These are phyloP conservation scores for Tubosaeta sp. DNA, from an alignment of 768 basidiomycete species.

Conservation along the genomic window DNA sequence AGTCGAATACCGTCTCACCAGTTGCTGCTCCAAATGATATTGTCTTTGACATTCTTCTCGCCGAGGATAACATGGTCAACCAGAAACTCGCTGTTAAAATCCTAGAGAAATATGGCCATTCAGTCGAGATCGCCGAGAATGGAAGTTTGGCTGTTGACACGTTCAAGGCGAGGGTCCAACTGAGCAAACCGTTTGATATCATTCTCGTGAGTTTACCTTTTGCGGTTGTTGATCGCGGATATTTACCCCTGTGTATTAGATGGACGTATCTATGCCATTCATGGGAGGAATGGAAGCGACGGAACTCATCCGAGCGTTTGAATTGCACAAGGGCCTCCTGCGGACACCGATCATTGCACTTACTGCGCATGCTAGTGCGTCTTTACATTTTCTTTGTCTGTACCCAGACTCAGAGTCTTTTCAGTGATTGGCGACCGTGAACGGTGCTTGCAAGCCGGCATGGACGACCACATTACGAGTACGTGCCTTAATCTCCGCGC, in stretches of 20 bases:
- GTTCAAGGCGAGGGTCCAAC: slow-evolving; percentile 73
- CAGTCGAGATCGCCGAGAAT: slow-evolving; percentile 96
- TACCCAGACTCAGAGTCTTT: slow-evolving; percentile 8
- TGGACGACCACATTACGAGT: slow-evolving; percentile 86
- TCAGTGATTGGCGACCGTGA: slow-evolving; percentile 87
- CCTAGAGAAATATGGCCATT: slow-evolving; percentile 92
- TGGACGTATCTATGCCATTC: slow-evolving; percentile 98
- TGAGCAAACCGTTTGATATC: slow-evolving; percentile 79
- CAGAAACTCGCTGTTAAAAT: slow-evolving; percentile 97
- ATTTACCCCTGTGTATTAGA: slow-evolving; percentile 43
- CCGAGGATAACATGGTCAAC: slow-evolving; percentile 95
- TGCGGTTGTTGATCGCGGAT: neutral
- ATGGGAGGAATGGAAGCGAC: slow-evolving; percentile 99
- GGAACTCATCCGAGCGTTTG: slow-evolving; percentile 82
- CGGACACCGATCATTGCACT: slow-evolving; percentile 92
- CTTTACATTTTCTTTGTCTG: neutral
- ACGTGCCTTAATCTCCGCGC: slow-evolving; percentile 25
- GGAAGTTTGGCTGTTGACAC: slow-evolving; percentile 91
- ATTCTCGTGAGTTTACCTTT: slow-evolving; percentile 63
- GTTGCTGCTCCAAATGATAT: slow-evolving; percentile 83
- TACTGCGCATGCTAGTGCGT: slow-evolving; percentile 94
- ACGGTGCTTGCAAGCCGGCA: slow-evolving; percentile 70
- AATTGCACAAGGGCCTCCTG: slow-evolving; percentile 63
- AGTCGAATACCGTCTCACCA: slow-evolving; percentile 89
- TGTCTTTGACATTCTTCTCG: slow-evolving; percentile 88